These are phyloP conservation scores for Cercophora sp. DNA, from an alignment of 495 filamentous ascomycete genomes.

Conservation along the genomic window DNA sequence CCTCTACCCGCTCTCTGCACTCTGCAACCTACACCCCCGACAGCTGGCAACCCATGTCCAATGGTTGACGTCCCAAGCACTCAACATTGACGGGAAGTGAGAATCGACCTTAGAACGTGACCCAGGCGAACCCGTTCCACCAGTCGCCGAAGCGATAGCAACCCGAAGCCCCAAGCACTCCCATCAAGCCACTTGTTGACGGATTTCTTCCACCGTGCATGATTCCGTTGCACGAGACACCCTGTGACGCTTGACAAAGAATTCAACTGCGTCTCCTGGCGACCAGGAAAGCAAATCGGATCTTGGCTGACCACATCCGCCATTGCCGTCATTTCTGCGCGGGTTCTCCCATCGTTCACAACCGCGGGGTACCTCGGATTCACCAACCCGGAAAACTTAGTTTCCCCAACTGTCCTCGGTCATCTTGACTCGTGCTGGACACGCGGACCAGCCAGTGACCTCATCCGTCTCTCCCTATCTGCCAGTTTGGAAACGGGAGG, in stretches of 20 bases:
- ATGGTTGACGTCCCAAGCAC: too few species aligned
- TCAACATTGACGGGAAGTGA: too few species aligned
- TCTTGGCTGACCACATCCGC: slow-evolving; percentile 5
- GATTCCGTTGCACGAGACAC: slow-evolving; percentile 23
- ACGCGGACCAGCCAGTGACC: too few species aligned
- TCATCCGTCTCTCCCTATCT: too few species aligned
- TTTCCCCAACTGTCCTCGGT: neutral
- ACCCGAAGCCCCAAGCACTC: neutral
- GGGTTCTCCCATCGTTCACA: neutral
- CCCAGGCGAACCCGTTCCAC: neutral
- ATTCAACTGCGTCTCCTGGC: slow-evolving; percentile 6
- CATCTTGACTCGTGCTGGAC: too few species aligned
- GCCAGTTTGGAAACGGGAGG: too few species aligned
- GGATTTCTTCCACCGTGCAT: slow-evolving; percentile 22
- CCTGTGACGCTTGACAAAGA: slow-evolving; percentile 14
- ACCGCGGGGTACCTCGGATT: too few species aligned
- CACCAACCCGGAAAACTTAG: too few species aligned
- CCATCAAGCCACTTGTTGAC: slow-evolving; percentile 22
- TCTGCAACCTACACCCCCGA: too few species aligned
- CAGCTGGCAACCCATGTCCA: too few species aligned
- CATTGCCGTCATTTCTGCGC: slow-evolving; percentile 4
- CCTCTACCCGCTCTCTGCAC: too few species aligned
- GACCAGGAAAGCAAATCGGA: slow-evolving; percentile 14
- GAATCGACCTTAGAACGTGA: too few species aligned
- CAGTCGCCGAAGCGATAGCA: neutral